These are phyloP conservation scores for Aurifilum marmelostoma DNA, from an alignment of 2,329 filamentous ascomycete species.

Conservation along the genomic window DNA sequence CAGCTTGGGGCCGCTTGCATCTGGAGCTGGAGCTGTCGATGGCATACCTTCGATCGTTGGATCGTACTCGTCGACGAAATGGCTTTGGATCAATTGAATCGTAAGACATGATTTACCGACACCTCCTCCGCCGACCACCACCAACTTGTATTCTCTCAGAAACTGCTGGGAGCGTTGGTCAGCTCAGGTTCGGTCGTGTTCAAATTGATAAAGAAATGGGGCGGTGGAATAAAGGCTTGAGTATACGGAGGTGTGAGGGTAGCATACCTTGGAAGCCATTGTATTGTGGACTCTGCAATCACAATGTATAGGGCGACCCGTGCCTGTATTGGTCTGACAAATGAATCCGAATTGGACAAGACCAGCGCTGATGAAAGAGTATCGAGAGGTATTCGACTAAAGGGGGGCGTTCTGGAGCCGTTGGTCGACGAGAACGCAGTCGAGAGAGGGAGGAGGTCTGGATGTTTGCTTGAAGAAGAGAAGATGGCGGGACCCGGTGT, in stretches of 20 bases:
- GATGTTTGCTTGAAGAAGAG: slow-evolving; percentile 21
- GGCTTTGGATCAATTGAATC: slow-evolving; percentile 92
- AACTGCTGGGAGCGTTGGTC: slow-evolving; percentile 56
- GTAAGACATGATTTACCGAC: slow-evolving; percentile 99
- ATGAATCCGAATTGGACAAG: slow-evolving; percentile 22
- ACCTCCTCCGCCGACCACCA: slow-evolving; percentile 96
- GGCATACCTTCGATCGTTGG: slow-evolving; percentile 93
- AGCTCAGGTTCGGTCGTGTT: slow-evolving; percentile 26
- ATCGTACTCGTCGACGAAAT: slow-evolving; percentile 99
- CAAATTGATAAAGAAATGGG: not conserved
- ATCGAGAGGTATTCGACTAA: slow-evolving; percentile 13
- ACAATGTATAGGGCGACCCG: slow-evolving; percentile 18
- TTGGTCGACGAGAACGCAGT: slow-evolving; percentile 3
- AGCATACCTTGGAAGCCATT: slow-evolving; percentile 47
- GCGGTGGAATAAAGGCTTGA: not conserved
- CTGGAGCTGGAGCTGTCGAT: not conserved
- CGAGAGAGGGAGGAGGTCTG: slow-evolving; percentile 4
- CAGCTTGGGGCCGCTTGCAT: slow-evolving; percentile 28
- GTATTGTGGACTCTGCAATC: slow-evolving; percentile 31
- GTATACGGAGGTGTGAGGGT: not conserved
- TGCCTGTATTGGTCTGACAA: slow-evolving; percentile 22
- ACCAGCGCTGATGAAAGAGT: slow-evolving; percentile 30
- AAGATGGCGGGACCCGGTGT: slow-evolving; percentile 15
- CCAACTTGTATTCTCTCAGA: slow-evolving; percentile 90
- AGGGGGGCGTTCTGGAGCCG: slow-evolving; percentile 11